phyloP scores from a whole-genome alignment of 495 filamentous ascomycete species.

The Penicillium argentinense region DNA sequence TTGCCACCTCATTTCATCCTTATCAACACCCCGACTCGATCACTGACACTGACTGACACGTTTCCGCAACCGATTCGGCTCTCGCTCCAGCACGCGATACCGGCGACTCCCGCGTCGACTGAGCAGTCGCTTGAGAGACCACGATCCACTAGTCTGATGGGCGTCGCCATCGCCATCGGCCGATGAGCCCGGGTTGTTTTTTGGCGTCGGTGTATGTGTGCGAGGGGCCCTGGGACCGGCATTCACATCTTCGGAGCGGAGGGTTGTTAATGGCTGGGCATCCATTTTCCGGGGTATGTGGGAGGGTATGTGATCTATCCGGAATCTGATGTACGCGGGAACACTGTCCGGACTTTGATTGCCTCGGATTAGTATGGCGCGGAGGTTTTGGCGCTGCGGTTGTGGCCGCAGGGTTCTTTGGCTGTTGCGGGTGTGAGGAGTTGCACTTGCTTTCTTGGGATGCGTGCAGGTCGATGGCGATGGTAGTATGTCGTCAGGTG shows the following conservation, averaged over 20 bases:
- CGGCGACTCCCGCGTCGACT: constrained; percentile 36
- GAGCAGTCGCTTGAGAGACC: constrained; percentile 43
- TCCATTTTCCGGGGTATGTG: constrained; percentile 19
- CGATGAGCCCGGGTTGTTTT: too few relatives aligned
- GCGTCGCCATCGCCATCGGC: not conserved
- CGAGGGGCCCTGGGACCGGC: too few relatives aligned
- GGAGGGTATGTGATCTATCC: not conserved
- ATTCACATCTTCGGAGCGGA: constrained; percentile 11
- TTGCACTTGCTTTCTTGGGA: too few relatives aligned
- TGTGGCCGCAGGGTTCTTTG: too few relatives aligned
- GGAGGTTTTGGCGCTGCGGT: too few relatives aligned
- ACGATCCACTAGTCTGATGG: constrained; percentile 24
- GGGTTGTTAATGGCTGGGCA: constrained; percentile 27
- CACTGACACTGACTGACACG: constrained; percentile 27
- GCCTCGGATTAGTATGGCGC: too few relatives aligned
- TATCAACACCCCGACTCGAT: not conserved
- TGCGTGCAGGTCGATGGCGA: too few relatives aligned
- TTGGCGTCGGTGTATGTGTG: too few relatives aligned
- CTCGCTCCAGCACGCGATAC: constrained; percentile 43
- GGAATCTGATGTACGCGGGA: not conserved
- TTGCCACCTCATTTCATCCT: too few relatives aligned
- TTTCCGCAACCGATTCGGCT: constrained; percentile 46
- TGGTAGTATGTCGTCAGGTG: not conserved
- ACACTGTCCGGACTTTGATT: too few relatives aligned
- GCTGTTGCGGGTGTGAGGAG: too few relatives aligned